Percentiles rank a stretch among this genome's conserved stretches.
phyloP scores from a whole-genome alignment of 176 grass and related monocot species.

The Pharus latifolius region DNA sequence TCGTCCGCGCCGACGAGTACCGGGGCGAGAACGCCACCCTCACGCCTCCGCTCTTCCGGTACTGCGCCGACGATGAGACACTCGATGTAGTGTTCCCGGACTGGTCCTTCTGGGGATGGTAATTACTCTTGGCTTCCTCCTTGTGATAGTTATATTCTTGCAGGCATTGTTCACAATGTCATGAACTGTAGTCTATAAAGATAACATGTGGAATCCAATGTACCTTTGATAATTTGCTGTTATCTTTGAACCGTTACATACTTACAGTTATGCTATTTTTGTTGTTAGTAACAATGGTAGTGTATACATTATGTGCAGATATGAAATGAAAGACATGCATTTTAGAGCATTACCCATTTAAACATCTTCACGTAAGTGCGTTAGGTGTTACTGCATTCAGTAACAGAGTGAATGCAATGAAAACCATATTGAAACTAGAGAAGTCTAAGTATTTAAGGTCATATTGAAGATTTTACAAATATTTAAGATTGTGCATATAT shows the following conservation, averaged over 20 bases:
- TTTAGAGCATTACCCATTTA: background rate
- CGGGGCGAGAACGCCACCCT: slow-evolving; percentile 27
- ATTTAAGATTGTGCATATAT: background rate
- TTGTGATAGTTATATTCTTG: background rate
- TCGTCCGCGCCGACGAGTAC: slow-evolving; percentile 32
- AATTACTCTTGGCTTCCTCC: slow-evolving; percentile 1
- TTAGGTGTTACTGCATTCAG: background rate
- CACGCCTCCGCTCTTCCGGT: slow-evolving; percentile 70
- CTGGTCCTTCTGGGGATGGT: slow-evolving; percentile 99
- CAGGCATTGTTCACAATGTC: background rate
- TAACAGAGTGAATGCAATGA: background rate
- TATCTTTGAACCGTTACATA: no score
- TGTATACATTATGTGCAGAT: background rate
- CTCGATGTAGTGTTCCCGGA: slow-evolving; percentile 82
- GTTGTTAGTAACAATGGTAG: background rate
- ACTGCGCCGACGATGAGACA: slow-evolving; percentile 62
- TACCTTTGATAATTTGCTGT: no score
- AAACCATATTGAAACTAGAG: background rate
- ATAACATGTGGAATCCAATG: no score
- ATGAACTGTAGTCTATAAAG: no score
- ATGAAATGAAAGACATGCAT: background rate
- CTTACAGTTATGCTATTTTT: background rate
- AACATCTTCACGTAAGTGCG: background rate
- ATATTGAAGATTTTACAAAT: background rate
- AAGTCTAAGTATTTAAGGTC: background rate